Conservation (phyloP, 73 alveolate genomes). For the Stentor roeselii region DNA sequence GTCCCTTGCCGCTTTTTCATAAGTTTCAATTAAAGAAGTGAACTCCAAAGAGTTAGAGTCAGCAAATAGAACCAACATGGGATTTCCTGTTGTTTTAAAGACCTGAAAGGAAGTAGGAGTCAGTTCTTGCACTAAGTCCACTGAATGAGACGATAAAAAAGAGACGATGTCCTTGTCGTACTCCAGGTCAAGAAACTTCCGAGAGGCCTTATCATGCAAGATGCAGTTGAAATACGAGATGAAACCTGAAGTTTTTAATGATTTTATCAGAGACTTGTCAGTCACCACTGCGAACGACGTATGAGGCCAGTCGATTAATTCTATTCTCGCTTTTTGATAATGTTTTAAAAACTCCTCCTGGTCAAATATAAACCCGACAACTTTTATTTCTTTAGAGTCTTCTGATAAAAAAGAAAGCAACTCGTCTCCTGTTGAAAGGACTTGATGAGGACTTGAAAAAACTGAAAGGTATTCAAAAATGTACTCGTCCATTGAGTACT, state of each 20-base stretch:
- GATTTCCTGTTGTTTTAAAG: neutral
- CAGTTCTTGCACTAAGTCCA: neutral
- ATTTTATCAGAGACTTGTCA: neutral
- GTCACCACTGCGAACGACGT: neutral
- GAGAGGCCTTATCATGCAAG: neutral
- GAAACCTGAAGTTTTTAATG: neutral
- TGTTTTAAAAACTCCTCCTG: neutral
- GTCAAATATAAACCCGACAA: neutral
- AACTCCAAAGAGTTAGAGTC: neutral
- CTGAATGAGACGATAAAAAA: neutral
- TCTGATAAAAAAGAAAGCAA: neutral
- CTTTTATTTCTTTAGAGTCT: neutral
- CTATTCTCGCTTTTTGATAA: neutral
- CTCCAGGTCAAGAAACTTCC: neutral
- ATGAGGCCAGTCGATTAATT: neutral
- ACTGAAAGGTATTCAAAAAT: too few species aligned
- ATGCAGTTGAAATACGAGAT: neutral
- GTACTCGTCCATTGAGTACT: neutral
- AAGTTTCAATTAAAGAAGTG: neutral
- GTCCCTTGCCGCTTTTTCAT: constrained; percentile 12
- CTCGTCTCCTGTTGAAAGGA: neutral
- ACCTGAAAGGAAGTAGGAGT: neutral
- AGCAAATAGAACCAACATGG: neutral
- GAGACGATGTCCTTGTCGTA: neutral
- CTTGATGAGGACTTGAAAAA: neutral